Percentiles rank a stretch among this genome's conserved stretches.
These are phyloP conservation scores for Ustilago cynodontis DNA, from an alignment of 1,284 basidiomycete genomes.

Conservation along the genomic window DNA sequence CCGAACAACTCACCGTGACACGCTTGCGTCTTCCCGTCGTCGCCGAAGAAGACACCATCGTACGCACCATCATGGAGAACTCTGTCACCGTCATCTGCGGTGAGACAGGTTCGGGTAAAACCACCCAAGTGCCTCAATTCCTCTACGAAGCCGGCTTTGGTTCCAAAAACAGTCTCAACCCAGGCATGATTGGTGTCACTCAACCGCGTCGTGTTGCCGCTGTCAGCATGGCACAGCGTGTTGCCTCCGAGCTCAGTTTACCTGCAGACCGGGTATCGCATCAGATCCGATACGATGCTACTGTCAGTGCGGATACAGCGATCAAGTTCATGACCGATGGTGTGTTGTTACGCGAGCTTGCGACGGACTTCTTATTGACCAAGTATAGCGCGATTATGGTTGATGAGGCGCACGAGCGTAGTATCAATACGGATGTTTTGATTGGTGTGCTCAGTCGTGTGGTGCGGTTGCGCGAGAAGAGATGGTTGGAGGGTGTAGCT, in stretches of 20 bases:
- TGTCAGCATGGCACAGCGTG: constrained; percentile 92
- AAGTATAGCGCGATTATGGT: constrained; percentile 91
- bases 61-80: constrained; percentile 90
- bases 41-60: constrained; percentile 91
- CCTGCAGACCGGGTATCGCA: constrained; percentile 86
- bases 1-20: constrained; percentile 81
- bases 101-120: constrained; percentile 97
- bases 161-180: constrained; percentile 84
- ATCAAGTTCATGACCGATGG: constrained; percentile 99
- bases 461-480: constrained; percentile 79
- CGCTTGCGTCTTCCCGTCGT: constrained; percentile 88
- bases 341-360: constrained; percentile 91
- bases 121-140: constrained; percentile 96
- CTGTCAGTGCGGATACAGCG: constrained; percentile 85
- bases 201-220: constrained; percentile 98
- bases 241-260: constrained; percentile 87
- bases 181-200: constrained; percentile 97
- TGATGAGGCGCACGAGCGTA: constrained; percentile 97
- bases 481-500: constrained; percentile 59
- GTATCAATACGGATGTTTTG: constrained; percentile 97
- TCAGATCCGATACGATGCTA: constrained; percentile 97
- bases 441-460: constrained; percentile 95
- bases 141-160: constrained; percentile 96
- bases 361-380: constrained; percentile 86
- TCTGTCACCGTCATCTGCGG: constrained; percentile 81